Base-by-base conservation (phyloP, 2,329 filamentous ascomycete species). In the Fusarium guadeloupense region DNA sequence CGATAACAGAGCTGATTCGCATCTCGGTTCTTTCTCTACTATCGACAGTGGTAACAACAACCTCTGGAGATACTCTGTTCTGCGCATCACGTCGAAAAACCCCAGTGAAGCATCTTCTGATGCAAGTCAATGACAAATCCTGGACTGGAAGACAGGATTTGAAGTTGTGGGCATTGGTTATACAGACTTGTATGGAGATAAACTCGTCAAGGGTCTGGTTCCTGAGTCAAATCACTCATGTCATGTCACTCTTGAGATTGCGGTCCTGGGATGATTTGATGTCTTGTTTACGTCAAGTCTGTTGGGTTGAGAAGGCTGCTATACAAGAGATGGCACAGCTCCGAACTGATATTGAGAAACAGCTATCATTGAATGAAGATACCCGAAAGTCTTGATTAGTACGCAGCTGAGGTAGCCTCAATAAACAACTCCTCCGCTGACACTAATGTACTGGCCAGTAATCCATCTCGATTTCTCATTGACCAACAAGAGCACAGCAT, bases 401-500 rank as follows among this genome's bases (percentile, higher is more conserved):
- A 20, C 3, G 6, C 8, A 37, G 17, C 2, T 12, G 20, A 10
- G 10, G 6, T 10, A 20, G 16, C 3, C 20, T 21, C 16, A 62
- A 14, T 48, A 44, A 2, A 51, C 57, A 0, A 57, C 41, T 2
- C 59, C 59, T 0, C 51, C 59, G 4, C 9, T 62, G 2, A 44
- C 38, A 23, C 53, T 26, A 2, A 62, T 50, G 1, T 63, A 63
- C 37, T 63, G 59, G 1, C 59, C 59, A 0, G 59, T 63, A 7
- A 63, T 62, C 59, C 59, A 63, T 9, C 59, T 16, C 4, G 59
- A 62, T 6, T 50, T 63, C 17, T 62, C 59, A 3, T 54, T 57
- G 0, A 47, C 59, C 9, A 63, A 12, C 10, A 62, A 25, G 19
- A 63, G 44, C 4, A 62, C 62, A 3, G 54, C 77, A 55, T 81